Percentiles rank a stretch among this genome's conserved stretches.
Conservation (phyloP, 495 filamentous ascomycete species). For the Podospora pseudopauciseta region DNA sequence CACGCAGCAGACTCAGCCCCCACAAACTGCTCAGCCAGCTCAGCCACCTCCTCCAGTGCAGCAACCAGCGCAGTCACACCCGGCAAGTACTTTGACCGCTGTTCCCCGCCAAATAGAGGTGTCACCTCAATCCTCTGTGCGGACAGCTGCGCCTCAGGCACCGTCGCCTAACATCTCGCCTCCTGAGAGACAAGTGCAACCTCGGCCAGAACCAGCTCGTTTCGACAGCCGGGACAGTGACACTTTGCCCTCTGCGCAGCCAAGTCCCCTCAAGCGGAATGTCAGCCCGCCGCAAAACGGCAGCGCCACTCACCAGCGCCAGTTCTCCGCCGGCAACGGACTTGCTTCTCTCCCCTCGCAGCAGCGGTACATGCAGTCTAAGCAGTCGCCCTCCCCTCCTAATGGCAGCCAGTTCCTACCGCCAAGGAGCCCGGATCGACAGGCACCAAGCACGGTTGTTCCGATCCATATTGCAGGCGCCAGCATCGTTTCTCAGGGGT, state of each 20-base stretch:
- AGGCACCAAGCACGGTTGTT: not conserved
- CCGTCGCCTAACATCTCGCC: slow-evolving; percentile 13
- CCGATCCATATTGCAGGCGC: not conserved
- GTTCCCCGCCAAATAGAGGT: not conserved
- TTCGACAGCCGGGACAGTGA: slow-evolving; percentile 11
- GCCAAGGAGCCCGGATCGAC: slow-evolving; percentile 1
- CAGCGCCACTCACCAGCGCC: slow-evolving; percentile 4
- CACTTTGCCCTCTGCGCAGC: slow-evolving; percentile 16
- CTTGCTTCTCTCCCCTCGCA: slow-evolving; percentile 26
- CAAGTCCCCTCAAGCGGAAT: slow-evolving; percentile 5
- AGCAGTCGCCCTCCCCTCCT: slow-evolving; percentile 11
- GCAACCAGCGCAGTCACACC: not conserved
- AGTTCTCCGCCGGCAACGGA: slow-evolving; percentile 10
- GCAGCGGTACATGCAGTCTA: slow-evolving; percentile 9
- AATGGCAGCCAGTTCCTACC: slow-evolving; percentile 9
- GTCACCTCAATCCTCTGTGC: slow-evolving; percentile 9
- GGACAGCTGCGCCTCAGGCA: slow-evolving; percentile 6
- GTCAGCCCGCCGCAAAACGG: not conserved
- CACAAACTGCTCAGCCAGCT: not conserved
- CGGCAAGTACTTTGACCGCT: not conserved
- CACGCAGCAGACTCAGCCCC: not conserved
- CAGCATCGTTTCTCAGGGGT: slow-evolving; percentile 8
- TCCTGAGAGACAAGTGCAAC: slow-evolving; percentile 14
- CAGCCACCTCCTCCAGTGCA: not conserved
- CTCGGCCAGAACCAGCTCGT: slow-evolving; percentile 12